phyloP scores from a whole-genome alignment of 2,329 filamentous ascomycete species.

The Plectosphaerella sp. region DNA sequence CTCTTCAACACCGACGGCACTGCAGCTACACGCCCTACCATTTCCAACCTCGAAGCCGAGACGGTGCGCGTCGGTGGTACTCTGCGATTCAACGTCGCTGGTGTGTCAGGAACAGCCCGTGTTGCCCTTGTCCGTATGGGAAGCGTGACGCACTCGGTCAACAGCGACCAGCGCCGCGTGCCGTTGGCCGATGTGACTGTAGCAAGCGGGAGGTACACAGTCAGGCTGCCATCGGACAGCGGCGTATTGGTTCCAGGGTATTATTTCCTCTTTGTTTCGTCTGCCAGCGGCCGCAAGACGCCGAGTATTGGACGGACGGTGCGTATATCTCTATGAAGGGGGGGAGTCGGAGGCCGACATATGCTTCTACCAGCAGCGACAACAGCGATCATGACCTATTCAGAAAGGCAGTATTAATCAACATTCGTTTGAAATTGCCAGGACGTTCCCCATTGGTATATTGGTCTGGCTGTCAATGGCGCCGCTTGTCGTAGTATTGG shows the following conservation, averaged over 20 bases:
- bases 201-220: conserved; percentile 26
- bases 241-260: conserved; percentile 48
- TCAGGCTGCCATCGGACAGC: conserved; percentile 38
- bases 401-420: too few species aligned
- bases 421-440: too few species aligned
- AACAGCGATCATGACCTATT: too few species aligned
- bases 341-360: too few species aligned
- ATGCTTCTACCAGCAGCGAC: too few species aligned
- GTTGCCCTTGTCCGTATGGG: conserved; percentile 44
- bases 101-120: conserved; percentile 13
- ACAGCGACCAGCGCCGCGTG: conserved; percentile 54
- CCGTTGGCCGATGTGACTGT: conserved; percentile 26
- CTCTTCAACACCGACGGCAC: conserved; percentile 41
- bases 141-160: conserved; percentile 48
- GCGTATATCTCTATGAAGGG: conserved; percentile 15
- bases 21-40: conserved; percentile 33
- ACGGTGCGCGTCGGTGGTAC: conserved; percentile 18
- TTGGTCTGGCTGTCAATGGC: too few species aligned
- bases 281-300: conserved; percentile 29
- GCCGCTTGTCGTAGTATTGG: too few species aligned
- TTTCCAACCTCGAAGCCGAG: conserved; percentile 22
- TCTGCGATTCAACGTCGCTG: conserved; percentile 15
- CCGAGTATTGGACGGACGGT: conserved; percentile 41
- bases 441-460: too few species aligned
- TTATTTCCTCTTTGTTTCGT: conserved; percentile 48